Evolutionary conservation across 495 filamentous ascomycete species (phyloP), one percentile per base, ranked within the genome.

Genomic region (Cryomyces antarcticus): DNA sequence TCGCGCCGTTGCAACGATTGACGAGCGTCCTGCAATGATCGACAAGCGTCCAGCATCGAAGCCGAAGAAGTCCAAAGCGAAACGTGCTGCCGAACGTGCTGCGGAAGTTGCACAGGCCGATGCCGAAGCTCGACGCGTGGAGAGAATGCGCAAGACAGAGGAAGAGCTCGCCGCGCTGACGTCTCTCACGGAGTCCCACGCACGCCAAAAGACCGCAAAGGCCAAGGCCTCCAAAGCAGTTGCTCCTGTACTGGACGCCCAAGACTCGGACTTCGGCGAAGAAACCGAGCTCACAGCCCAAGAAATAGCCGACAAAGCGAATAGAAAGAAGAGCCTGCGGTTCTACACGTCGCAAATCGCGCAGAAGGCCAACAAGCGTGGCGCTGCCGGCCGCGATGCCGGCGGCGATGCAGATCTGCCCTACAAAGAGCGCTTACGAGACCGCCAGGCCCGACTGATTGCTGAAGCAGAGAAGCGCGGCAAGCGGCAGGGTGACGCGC

Each of bases 331-430:
- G 61, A 81, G 69, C 47, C 73, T 97, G 34, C 77, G 82, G 42
- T 97, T 97, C 63, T 95, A 97, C 69, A 94, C 92, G 27, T 89
- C 84, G 5, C 89, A 96, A 55, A 81, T 96, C 43, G 78, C 82
- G 28, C 86, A 93, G 55, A 94, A 93, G 60, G 71, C 80, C 44
- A 87, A 81, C 61, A 86, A 81, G 52, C 83, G 89, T 31, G 77
- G 67, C 4, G 75, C 66, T n/a, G 83, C 82, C 27, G 82, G 82
- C 42, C 72, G 77, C 41, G 79, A 88, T 37, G 73, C 83, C 6
- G 92, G 92, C 54, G 89, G 89, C 53, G 89, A 97, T 56, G 72
- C 70, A 30, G 89, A 97, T 69, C 68, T 97, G 41, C 89, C 89
- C 12, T 78, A 93, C 57, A 71, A 83, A 34, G 89, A 97, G 55